Evolutionary conservation across 2,329 filamentous ascomycete genomes (phyloP), one percentile per base, ranked within the genome.

Genomic region (Colletotrichum sansevieriae): DNA sequence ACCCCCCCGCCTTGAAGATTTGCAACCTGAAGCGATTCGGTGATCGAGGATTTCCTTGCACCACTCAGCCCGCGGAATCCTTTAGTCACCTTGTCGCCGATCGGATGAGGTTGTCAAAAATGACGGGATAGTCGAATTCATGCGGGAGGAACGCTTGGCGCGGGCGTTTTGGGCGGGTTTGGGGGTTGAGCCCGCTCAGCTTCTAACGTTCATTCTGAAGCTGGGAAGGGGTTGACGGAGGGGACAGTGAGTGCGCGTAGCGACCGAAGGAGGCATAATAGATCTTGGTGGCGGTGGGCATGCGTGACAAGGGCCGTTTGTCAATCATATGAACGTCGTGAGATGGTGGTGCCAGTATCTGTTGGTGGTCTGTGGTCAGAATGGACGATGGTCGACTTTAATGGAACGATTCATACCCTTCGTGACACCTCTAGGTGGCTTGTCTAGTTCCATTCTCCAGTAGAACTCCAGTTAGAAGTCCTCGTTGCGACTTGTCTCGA

Each of bases 61-160:
- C 47, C 35, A 47, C 49, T 64, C 37, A 22, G 39, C 20, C 55
- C 44, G 46, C 60, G 47, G 60, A 58, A 62, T 68, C 29, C 54
- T 56, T 20, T 55, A n/a, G 33, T 44, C 46, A 49, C 20, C 33
- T 25, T 25, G 59, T 25, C 54, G 58, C 58, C 68, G 46, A 70
- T 70, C 68, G 68, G 68, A 15, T 37, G n/a, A 13, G 43, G 33
- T 43, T 15, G 41, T 44, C 43, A 70, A 65, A 65, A 54, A 68
- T 68, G 68, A 64, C 46, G 59, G 41, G 58, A 60, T 49, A 13
- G 54, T 58, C 68, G 55, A 64, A 54, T 68, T 70, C 64, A 70
- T 70, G 68, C 59, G 68, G 64, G 59, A 37, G 33, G 65, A 47
- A 52, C 39, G 22, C 68, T 70, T 70, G 68, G 64, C 64, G 68